Evolutionary conservation across 495 filamentous ascomycete genomes (phyloP), one percentile per base, ranked within the genome.

Genomic region (Mytilinidion resinicola): DNA sequence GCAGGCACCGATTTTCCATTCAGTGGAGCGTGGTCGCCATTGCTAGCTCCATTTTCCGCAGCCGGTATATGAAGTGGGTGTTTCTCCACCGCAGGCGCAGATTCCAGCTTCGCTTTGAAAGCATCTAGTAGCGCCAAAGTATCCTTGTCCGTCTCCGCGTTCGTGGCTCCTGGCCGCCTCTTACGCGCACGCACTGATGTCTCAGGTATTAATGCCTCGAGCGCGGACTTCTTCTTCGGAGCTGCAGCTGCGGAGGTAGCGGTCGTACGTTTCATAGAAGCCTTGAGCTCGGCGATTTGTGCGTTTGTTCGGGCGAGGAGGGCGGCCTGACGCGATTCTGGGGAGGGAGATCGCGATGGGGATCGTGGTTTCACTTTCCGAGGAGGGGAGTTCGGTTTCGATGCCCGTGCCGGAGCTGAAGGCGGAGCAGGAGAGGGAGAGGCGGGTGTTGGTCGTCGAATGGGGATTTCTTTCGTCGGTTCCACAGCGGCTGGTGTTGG

Each of bases 261-360:
- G 41, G 85, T 78, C 44, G 80, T 88, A 33, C 95, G 85, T 65
- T 86, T 92, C 88, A 97, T 95, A 1, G 90, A 95, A 15, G 88
- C 88, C 72, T 93, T 96, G 38, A 98, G 72, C 11, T 85, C 85
- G 10, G 88, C 91, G 61, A 97, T 96, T 67, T 96, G 86, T 17
- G 90, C 90, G 61, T 97, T 96, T 7, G 90, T 92, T 60, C 81
- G 77, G n/a, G 87, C 85, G 5, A 91, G 72, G 0, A 88, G 77
- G 8, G 67, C 72, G 21, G 88, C 86, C 35, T 83, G 80, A 56
- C 81, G 81, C 63, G 33, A 69, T 67, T 39, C 65, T 57, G 9
- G 67, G 60, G 60, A 82, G 74, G n/a, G 53, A 47, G 53, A 66
- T 21, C 51, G 41, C 12, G 47, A 47, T 17, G 57, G 59, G 5